Conservation (phyloP, 352 stramenopile genomes). For the Pythium rhizo-oryzae region DNA sequence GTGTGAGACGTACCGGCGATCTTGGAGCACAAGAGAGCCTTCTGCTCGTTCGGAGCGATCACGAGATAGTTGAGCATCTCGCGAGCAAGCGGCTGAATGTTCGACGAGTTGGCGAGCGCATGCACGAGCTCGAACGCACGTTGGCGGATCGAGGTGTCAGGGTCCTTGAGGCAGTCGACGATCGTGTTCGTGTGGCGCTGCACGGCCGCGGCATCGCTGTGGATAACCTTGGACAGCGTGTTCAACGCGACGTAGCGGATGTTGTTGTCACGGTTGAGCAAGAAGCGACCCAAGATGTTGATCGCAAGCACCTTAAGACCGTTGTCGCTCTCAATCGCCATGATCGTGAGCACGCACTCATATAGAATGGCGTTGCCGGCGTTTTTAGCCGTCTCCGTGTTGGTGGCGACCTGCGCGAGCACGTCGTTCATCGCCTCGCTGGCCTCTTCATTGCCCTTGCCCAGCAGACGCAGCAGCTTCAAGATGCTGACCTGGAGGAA, state of each 20-base stretch:
- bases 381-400: conserved; percentile 99
- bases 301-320: conserved; percentile 97
- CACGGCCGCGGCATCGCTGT: conserved; percentile 92
- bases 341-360: conserved; percentile 99
- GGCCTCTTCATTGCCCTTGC: conserved; percentile 94
- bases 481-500: conserved; percentile 95
- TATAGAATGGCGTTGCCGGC: conserved; percentile 99
- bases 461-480: conserved; percentile 95
- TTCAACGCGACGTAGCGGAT: conserved; percentile 99
- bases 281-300: conserved; percentile 99
- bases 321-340: conserved; percentile 97
- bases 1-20: conserved; percentile 83
- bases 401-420: conserved; percentile 99
- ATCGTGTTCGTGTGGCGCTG: conserved; percentile 98
- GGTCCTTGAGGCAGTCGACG: conserved; percentile 95
- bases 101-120: conserved; percentile 97
- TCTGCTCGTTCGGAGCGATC: conserved; percentile 95
- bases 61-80: conserved; percentile 99
- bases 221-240: conserved; percentile 93
- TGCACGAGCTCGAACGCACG: conserved; percentile 99
- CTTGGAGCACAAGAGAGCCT: conserved; percentile 93
- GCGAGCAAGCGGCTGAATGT: conserved; percentile 95
- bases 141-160: conserved; percentile 98
- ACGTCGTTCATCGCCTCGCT: conserved; percentile 97
- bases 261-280: conserved; percentile 99